These are phyloP conservation scores for Heterobasidion parviporum DNA, from an alignment of 1,284 basidiomycete species.

Conservation along the genomic window DNA sequence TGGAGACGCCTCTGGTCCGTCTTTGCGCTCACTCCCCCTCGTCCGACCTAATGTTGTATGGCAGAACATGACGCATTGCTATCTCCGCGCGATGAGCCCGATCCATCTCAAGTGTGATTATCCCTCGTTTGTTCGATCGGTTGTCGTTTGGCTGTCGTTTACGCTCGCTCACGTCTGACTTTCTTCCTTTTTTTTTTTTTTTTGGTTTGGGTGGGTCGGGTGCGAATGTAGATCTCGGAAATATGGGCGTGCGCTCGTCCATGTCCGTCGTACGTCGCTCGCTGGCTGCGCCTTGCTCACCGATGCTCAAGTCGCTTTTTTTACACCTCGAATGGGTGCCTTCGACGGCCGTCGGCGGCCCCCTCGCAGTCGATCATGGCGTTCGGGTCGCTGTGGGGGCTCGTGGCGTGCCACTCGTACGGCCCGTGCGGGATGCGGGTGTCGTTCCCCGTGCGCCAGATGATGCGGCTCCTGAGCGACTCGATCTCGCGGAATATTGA, in stretches of 20 bases:
- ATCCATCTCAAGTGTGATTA: slow-evolving; percentile 50
- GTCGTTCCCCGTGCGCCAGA: slow-evolving; percentile 79
- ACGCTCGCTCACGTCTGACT: no score
- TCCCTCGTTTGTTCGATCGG: not conserved
- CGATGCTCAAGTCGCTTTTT: not conserved
- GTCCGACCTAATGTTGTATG: no score
- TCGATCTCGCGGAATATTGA: slow-evolving; percentile 83
- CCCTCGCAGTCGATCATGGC: slow-evolving; percentile 68
- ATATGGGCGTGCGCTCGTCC: slow-evolving; percentile 77
- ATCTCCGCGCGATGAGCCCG: slow-evolving; percentile 84
- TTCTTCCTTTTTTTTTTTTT: no score
- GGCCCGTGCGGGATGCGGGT: slow-evolving; percentile 75
- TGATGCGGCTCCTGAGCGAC: slow-evolving; percentile 76
- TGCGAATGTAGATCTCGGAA: slow-evolving; percentile 49
- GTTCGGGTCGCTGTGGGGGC: slow-evolving; percentile 79
- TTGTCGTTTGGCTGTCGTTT: not conserved
- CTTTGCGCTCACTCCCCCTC: not conserved
- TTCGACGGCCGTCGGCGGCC: not conserved
- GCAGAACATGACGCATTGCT: slow-evolving; percentile 83
- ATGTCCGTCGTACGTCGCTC: slow-evolving; percentile 64
- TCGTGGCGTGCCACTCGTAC: slow-evolving; percentile 82
- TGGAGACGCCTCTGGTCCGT: slow-evolving; percentile 60
- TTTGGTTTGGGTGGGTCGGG: no score
- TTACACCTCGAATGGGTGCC: no score
- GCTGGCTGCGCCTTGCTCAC: not conserved